Percentiles rank a stretch among this genome's conserved stretches.
Evolutionary conservation across 2,329 filamentous ascomycete species (phyloP).

Genomic region (Pyrenochaeta sp.): DNA sequence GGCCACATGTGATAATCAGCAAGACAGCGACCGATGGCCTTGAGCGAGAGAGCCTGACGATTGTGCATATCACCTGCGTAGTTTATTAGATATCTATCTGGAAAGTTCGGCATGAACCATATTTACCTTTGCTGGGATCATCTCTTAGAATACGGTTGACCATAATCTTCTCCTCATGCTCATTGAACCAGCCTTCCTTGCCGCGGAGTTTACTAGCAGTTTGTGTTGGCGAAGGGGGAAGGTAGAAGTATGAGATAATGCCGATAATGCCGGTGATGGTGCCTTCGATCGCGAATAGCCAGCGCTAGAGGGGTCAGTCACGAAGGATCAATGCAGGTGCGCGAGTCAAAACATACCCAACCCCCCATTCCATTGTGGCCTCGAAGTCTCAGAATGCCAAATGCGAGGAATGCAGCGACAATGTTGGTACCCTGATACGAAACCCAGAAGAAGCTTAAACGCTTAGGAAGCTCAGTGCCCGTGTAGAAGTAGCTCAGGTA

Average conservation of each 20-base stretch:
- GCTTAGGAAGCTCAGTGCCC: conserved; percentile 49
- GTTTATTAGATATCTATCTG: not conserved
- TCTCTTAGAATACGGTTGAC: conserved; percentile 36
- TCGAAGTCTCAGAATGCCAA: conserved; percentile 49
- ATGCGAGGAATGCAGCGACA: conserved; percentile 47
- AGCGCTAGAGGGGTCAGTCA: conserved; percentile 40
- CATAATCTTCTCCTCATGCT: conserved; percentile 30
- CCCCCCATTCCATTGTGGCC: conserved; percentile 50
- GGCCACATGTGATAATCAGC: conserved; percentile 35
- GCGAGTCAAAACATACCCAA: conserved; percentile 50
- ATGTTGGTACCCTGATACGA: conserved; percentile 42
- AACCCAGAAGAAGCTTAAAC: conserved; percentile 54
- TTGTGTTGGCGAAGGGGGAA: conserved; percentile 34
- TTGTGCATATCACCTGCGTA: conserved; percentile 33
- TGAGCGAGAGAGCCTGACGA: conserved; percentile 30
- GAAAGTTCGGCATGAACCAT: not conserved
- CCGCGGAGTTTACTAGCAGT: conserved; percentile 40
- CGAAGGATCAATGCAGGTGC: conserved; percentile 54
- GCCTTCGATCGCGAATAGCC: conserved; percentile 33
- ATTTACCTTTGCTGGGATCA: conserved; percentile 27
- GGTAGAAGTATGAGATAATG: conserved; percentile 23
- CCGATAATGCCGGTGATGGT: conserved; percentile 26
- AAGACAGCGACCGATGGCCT: conserved; percentile 27
- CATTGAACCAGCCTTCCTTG: conserved; percentile 32
- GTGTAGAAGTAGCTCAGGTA: conserved; percentile 64